Evolutionary conservation across 495 filamentous ascomycete species (phyloP).

Genomic region (Podospora pseudoanserina): DNA sequence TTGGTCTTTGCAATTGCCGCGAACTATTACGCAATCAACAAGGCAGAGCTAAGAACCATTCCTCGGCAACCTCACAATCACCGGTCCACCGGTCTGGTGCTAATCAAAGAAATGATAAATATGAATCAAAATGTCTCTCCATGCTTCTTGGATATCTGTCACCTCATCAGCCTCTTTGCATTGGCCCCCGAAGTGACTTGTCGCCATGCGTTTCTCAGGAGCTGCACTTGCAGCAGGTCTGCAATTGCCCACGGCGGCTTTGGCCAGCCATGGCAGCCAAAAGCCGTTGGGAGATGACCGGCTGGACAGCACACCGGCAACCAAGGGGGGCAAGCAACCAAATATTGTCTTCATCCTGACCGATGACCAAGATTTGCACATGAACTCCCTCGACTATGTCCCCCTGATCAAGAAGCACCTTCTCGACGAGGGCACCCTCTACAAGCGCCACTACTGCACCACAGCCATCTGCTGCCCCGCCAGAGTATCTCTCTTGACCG

Average conservation of each 20-base stretch:
- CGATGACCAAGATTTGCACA: conserved; percentile 62
- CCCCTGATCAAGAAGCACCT: conserved; percentile 52
- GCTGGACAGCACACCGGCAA: background rate
- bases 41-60: conserved; percentile 1
- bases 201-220: conserved; percentile 20
- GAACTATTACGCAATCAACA: conserved; percentile 27
- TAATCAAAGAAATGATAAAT: background rate
- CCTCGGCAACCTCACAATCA: background rate
- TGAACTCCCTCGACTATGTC: conserved; percentile 57
- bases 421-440: conserved; percentile 52
- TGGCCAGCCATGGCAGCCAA: conserved; percentile 7
- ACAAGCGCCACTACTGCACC: conserved; percentile 58
- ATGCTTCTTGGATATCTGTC: background rate
- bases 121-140: background rate
- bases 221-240: conserved; percentile 20
- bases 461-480: conserved; percentile 64
- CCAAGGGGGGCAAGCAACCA: conserved; percentile 29
- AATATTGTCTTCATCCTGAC: conserved; percentile 65
- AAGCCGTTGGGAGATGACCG: conserved; percentile 4
- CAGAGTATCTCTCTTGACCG: conserved; percentile 61
- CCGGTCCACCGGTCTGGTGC: background rate
- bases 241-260: conserved; percentile 13
- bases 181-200: background rate
- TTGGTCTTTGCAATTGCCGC: conserved; percentile 23
- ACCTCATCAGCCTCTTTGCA: background rate